phyloP scores from a whole-genome alignment of 2,329 filamentous ascomycete species.

The Sporothrix protearum region DNA sequence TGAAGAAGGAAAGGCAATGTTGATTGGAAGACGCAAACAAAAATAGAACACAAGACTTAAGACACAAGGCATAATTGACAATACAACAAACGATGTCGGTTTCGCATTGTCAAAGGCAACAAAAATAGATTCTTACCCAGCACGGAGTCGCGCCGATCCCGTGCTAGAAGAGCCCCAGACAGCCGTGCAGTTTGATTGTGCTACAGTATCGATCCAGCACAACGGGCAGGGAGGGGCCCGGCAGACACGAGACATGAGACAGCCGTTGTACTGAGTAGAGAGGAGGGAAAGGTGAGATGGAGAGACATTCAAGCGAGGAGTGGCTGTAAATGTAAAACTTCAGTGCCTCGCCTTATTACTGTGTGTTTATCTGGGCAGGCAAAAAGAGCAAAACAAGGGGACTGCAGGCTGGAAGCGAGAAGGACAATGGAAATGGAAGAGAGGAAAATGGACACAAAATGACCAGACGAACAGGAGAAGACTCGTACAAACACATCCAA shows the following conservation, averaged over 20 bases:
- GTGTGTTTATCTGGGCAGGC: background rate
- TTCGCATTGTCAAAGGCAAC: background rate
- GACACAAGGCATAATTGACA: background rate
- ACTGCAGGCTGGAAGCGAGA: background rate
- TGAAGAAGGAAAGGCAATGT: background rate
- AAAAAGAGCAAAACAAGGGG: conserved; percentile 10
- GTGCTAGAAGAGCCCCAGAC: conserved; percentile 9
- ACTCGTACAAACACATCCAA: background rate
- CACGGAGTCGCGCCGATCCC: conserved; percentile 14
- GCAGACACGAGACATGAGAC: conserved; percentile 18
- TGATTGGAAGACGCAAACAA: background rate
- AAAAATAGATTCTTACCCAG: conserved; percentile 1
- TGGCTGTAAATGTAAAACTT: background rate
- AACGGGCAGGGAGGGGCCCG: conserved; percentile 3
- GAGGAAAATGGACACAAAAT: background rate
- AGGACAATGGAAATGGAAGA: background rate
- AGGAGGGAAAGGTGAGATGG: background rate
- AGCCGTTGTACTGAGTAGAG: background rate
- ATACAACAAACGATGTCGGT: background rate
- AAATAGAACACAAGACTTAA: conserved; percentile 6
- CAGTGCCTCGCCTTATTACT: no score
- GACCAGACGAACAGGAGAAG: background rate
- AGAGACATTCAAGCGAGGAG: background rate
- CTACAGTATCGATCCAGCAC: background rate
- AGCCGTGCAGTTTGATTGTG: background rate